Percentiles rank a stretch among this genome's conserved stretches.
Conservation (phyloP, 257 asterid species). For the Catharanthus roseus region DNA sequence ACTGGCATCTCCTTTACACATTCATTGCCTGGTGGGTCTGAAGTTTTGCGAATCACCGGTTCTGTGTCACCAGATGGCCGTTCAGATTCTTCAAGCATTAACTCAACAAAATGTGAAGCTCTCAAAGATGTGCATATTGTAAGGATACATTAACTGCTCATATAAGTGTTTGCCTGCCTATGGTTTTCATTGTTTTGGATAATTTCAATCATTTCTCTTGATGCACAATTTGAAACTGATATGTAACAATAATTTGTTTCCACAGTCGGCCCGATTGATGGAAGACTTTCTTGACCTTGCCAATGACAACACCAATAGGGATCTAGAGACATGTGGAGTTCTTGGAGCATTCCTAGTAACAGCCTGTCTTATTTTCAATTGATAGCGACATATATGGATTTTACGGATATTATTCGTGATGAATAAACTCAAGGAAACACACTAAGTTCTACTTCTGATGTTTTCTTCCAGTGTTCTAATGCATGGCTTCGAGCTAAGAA, state of each 20-base stretch:
- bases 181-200: neutral
- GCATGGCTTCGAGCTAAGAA: neutral
- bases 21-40: constrained; percentile 29
- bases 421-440: neutral
- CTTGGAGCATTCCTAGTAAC: constrained; percentile 54
- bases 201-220: neutral
- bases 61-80: constrained; percentile 19
- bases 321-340: constrained; percentile 50
- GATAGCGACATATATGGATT: neutral
- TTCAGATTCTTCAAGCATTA: constrained; percentile 18
- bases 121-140: constrained; percentile 46
- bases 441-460: neutral
- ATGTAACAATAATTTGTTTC: constrained; percentile 4
- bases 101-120: constrained; percentile 10
- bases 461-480: neutral
- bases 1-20: constrained; percentile 35
- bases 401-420: neutral
- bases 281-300: constrained; percentile 46
- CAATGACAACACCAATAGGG: constrained; percentile 34
- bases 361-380: neutral
- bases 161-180: neutral
- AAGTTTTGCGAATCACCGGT: constrained; percentile 20
- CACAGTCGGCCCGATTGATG: constrained; percentile 35
- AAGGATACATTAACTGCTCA: constrained; percentile 8
- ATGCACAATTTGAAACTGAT: neutral